A percentile compares a stretch with the other conserved stretches of the same genome.
Conservation (phyloP, 2,329 filamentous ascomycete species). For the Apiospora kogelbergensis region DNA sequence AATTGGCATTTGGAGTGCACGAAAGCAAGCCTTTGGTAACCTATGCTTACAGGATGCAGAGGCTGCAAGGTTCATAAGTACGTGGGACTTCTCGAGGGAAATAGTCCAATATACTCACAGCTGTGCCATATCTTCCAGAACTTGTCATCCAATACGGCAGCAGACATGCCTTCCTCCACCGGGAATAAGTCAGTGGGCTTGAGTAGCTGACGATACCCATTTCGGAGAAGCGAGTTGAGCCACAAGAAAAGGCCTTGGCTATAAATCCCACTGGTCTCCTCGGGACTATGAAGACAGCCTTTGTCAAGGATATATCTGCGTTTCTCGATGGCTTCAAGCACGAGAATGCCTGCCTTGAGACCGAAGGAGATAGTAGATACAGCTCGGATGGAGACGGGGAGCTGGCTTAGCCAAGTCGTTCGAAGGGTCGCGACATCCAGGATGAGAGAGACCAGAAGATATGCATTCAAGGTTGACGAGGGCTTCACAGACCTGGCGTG, state of each 20-base stretch:
- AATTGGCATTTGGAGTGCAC: constrained; percentile 29
- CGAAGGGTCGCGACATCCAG: constrained; percentile 35
- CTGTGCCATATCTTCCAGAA: constrained; percentile 33
- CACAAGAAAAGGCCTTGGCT: constrained; percentile 38
- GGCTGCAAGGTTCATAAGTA: background rate
- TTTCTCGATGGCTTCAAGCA: constrained; percentile 41
- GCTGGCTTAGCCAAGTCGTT: constrained; percentile 33
- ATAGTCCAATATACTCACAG: constrained; percentile 15
- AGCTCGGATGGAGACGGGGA: constrained; percentile 26
- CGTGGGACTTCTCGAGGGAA: background rate
- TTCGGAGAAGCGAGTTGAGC: constrained; percentile 36
- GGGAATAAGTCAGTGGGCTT: constrained; percentile 34
- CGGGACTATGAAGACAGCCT: constrained; percentile 33
- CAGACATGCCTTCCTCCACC: constrained; percentile 34
- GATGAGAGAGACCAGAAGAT: constrained; percentile 34
- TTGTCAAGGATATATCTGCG: constrained; percentile 29
- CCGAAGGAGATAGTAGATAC: constrained; percentile 36
- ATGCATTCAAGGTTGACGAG: constrained; percentile 32
- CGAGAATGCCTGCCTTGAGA: constrained; percentile 35
- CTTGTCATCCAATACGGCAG: constrained; percentile 27
- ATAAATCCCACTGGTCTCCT: constrained; percentile 38
- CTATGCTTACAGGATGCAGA: constrained; percentile 19
- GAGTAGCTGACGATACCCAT: constrained; percentile 36
- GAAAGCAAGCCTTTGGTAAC: constrained; percentile 29
- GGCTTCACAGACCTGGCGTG: constrained; percentile 32